Base-by-base conservation (phyloP, 257 asterid genomes). In the Anisodus tanguticus region DNA sequence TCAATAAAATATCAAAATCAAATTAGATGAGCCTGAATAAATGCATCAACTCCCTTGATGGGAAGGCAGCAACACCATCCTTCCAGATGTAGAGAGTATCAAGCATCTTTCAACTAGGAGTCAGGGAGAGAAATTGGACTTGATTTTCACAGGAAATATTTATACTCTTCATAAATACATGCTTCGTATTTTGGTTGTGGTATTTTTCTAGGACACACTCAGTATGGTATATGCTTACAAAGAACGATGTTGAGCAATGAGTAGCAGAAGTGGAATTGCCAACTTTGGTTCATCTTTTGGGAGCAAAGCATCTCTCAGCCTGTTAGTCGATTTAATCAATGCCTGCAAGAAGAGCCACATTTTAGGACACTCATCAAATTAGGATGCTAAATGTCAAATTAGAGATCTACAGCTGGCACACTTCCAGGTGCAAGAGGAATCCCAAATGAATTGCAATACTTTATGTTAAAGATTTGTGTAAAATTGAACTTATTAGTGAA, bases 221-320 rank as follows among this genome's bases (percentile, higher is more conserved):
- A 57, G 74, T 17, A 66, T 9, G 31, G 47, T 58, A 35, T n/a
- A 66, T 39, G 82, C 97, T 92, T 93, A 97, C 99, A 93, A 86
- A 57, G 98, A 93, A 84, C 98, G 97, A 87, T 97, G 98, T 83
- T 97, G 99, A 84, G 98, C 97, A 86, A 97, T 89, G 89, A 97
- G 97, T 72, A 97, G 91, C 90, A 97, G 85, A 83, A 97, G 99
- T 19, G 99, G 99, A 88, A 97, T 83, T 7, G 98, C 99, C 93
- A 93, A 82, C 87, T 92, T 95, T 16, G 95, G 98, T 59, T 97
- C 99, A 31, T 97, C 98, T 90, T 91, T 95, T 45, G 99, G 92
- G 68, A 97, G 92, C 89, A 97, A 89, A 80, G 98, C 89, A 90
- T 97, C 99, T 82, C 98, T 89, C 80, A 97, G 97, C 88, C 99